Base-by-base conservation (phyloP, 768 basidiomycete genomes). In the Punctularia strigosozonata region DNA sequence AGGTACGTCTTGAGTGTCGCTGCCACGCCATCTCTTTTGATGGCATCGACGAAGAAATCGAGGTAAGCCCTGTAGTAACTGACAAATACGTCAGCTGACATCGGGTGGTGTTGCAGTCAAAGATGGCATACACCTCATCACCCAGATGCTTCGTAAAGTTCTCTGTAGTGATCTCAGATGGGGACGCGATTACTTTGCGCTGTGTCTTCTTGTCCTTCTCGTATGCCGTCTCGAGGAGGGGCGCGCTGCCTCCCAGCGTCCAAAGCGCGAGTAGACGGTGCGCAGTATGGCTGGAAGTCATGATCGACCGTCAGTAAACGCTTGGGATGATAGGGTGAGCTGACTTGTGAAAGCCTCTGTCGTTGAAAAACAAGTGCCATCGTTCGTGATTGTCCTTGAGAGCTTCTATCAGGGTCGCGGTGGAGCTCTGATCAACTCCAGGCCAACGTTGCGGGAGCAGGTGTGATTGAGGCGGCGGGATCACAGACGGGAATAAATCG, bases 21-120 rank as follows among this genome's bases (percentile, higher is more conserved):
- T 6, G 58, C 49, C n/a, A 64, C 56, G 12, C 68, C 70, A 25
- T 74, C 66, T 8, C 59, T 50, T 26, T 64, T 53, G 13, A 66
- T 43, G 20, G 53, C 40, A 0, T 61, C 47, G 0, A 61, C 59
- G 53, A 80, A 82, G 56, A 73, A 82, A 4, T 61, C 51, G 15
- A 75, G 53, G 49, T 81, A 84, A 0, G 65, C 63, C n/a, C 61
- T 53, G 44, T 77, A 81, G 46, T 65, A 81, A 10, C 78, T 80
- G 43, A 7, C n/a, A 23, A 15, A 4, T 23, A 20, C 15, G 41
- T 46, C 15, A 43, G 14, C 4, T 14, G 14, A 8, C 2, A 6
- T 22, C 23, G 25, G 7, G 25, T 15, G n/a, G n/a, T n/a, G 18
- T 37, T 18, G 37, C 18, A 14, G 25, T 15, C 31, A 6, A 7